Evolutionary conservation across 768 basidiomycete genomes (phyloP).

Genomic region (Hygrocybe coccinea): DNA sequence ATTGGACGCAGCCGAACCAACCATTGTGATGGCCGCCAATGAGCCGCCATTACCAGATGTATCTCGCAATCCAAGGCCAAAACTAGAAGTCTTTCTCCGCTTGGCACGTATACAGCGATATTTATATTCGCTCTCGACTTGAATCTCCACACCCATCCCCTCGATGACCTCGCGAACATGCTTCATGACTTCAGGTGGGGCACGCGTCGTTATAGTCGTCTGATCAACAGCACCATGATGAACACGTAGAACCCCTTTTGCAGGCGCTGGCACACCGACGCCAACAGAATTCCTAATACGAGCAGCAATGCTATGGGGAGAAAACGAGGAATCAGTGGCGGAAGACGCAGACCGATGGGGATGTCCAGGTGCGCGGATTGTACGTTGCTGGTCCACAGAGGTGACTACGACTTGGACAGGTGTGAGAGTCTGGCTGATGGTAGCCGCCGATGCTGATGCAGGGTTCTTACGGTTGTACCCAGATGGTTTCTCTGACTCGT

Average conservation of each 20-base stretch:
- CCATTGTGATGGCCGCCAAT: conserved; percentile 71
- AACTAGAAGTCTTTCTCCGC: conserved; percentile 54
- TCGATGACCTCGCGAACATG: conserved; percentile 77
- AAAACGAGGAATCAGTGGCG: conserved; percentile 38
- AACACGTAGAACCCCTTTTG: conserved; percentile 56
- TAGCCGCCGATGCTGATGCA: conserved; percentile 31
- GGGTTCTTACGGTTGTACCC: conserved; percentile 25
- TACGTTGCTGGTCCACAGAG: conserved; percentile 23
- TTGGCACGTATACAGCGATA: conserved; percentile 79
- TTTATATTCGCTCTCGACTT: conserved; percentile 86
- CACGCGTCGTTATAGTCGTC: conserved; percentile 76
- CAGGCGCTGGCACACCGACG: conserved; percentile 29
- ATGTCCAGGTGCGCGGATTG: conserved; percentile 27
- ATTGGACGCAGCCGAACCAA: conserved; percentile 78
- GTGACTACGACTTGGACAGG: conserved; percentile 41
- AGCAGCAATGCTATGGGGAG: conserved; percentile 42
- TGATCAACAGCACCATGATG: conserved; percentile 94
- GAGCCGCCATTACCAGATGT: conserved; percentile 35
- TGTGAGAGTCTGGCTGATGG: conserved; percentile 29
- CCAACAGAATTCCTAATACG: conserved; percentile 50
- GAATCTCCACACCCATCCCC: conserved; percentile 87
- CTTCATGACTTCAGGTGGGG: conserved; percentile 83
- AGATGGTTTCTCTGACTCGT: conserved; percentile 13
- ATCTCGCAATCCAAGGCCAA: conserved; percentile 18
- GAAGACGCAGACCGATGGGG: conserved; percentile 43